Percentiles rank a stretch among this genome's conserved stretches.
These are phyloP conservation scores for Pyrenochaeta sp. DNA, from an alignment of 2,329 filamentous ascomycete species.

Conservation along the genomic window DNA sequence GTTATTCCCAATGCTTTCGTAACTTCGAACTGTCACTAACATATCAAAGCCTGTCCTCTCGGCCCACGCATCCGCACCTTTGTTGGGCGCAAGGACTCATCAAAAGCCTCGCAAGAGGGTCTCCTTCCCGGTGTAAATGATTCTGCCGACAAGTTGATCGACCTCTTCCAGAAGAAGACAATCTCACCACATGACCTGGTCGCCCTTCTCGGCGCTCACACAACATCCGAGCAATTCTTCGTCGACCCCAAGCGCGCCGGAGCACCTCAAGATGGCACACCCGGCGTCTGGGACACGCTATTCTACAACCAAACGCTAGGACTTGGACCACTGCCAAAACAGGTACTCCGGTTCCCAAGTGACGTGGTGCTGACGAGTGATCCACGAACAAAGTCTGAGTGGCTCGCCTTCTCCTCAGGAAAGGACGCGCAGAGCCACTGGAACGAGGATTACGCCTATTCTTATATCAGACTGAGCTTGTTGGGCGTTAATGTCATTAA, in stretches of 20 bases:
- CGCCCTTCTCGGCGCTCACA: slow-evolving; percentile 44
- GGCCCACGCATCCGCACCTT: slow-evolving; percentile 43
- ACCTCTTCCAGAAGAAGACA: slow-evolving; percentile 46
- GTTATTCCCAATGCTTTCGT: too few relatives aligned
- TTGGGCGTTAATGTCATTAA: slow-evolving; percentile 65
- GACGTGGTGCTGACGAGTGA: slow-evolving; percentile 40
- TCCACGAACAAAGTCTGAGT: slow-evolving; percentile 37
- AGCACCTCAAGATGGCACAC: slow-evolving; percentile 41
- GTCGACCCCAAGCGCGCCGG: slow-evolving; percentile 26
- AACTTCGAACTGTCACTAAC: too few relatives aligned
- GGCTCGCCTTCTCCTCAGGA: slow-evolving; percentile 21
- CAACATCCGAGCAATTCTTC: slow-evolving; percentile 39
- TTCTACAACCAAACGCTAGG: slow-evolving; percentile 45
- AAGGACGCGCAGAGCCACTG: slow-evolving; percentile 26
- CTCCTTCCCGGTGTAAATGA: slow-evolving; percentile 38
- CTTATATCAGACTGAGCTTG: slow-evolving; percentile 61
- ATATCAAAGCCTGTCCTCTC: slow-evolving; percentile 32
- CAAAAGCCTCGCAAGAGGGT: slow-evolving; percentile 25
- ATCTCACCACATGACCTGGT: slow-evolving; percentile 41
- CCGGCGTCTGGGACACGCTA: slow-evolving; percentile 42
- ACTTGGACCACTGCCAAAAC: slow-evolving; percentile 26
- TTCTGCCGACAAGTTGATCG: slow-evolving; percentile 36
- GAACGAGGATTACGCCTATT: slow-evolving; percentile 49
- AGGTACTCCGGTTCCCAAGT: slow-evolving; percentile 37
- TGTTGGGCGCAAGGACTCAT: slow-evolving; percentile 42